These are phyloP conservation scores for Melastoma candidum DNA, from an alignment of 441 rosid species.

Conservation along the genomic window DNA sequence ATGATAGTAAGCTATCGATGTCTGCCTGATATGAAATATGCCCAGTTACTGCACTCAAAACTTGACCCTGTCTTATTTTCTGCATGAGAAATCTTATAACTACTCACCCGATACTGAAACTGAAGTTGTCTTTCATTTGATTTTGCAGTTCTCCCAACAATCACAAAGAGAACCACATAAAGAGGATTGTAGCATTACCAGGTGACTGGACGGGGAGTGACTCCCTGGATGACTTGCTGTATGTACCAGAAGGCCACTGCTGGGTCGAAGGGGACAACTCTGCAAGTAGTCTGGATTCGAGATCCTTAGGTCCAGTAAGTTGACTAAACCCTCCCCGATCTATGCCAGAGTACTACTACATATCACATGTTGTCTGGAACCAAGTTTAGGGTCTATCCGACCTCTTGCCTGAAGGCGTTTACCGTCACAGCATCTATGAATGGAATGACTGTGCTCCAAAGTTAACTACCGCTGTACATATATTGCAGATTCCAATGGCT, in stretches of 20 bases:
- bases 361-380: no score
- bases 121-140: no score
- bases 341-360: no score
- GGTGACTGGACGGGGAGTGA: constrained; percentile 68
- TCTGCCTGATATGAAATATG: no score
- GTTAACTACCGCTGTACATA: constrained; percentile 9
- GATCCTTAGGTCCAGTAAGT: constrained; percentile 81
- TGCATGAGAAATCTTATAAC: no score
- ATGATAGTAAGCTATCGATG: no score
- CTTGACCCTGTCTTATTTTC: no score
- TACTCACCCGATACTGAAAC: no score
- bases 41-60: no score
- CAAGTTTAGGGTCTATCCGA: no score
- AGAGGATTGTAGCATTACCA: constrained; percentile 84
- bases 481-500: constrained; percentile 74
- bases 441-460: not conserved
- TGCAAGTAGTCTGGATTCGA: constrained; percentile 57
- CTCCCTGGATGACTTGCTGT: constrained; percentile 38
- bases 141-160: constrained; percentile 58
- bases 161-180: constrained; percentile 54
- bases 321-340: not conserved
- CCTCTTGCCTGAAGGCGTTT: no score
- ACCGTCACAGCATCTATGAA: no score
- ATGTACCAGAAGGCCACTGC: constrained; percentile 77
- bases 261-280: constrained; percentile 94